Percentiles rank a stretch among this genome's conserved stretches.
Evolutionary conservation across 169 alveolate species (phyloP).

Genomic region (Toxoplasma gondii): DNA sequence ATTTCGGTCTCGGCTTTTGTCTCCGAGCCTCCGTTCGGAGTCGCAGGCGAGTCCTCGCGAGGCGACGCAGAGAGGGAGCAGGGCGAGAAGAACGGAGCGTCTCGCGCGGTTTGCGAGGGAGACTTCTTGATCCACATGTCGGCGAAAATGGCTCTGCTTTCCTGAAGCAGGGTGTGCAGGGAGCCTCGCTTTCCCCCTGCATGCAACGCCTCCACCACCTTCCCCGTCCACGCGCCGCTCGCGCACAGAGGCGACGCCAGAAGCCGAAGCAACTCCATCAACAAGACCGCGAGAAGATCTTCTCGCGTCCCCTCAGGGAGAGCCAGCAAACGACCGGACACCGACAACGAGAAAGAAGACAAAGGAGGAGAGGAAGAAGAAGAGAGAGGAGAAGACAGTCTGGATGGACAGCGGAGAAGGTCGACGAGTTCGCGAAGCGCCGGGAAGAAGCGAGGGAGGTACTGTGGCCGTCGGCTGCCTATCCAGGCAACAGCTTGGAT

Average conservation of each 20-base stretch:
- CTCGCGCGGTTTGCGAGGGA: not conserved
- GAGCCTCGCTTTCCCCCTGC: not conserved
- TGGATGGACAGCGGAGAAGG: not conserved
- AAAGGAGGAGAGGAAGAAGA: not conserved
- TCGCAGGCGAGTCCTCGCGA: too few species aligned
- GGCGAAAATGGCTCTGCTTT: not conserved
- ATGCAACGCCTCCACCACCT: not conserved
- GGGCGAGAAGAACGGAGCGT: not conserved
- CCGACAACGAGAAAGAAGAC: not conserved
- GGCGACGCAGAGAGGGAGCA: not conserved
- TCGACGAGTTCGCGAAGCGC: not conserved
- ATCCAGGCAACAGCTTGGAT: constrained; percentile 13
- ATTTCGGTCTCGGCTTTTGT: not conserved
- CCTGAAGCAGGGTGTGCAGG: not conserved
- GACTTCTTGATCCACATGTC: constrained; percentile 20
- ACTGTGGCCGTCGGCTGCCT: constrained; percentile 7
- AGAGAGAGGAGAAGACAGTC: not conserved
- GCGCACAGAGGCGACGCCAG: constrained; percentile 35
- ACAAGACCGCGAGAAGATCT: not conserved
- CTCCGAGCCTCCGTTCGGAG: not conserved
- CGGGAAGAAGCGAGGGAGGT: not conserved
- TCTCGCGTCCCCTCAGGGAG: not conserved
- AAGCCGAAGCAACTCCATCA: not conserved
- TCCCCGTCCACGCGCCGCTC: not conserved
- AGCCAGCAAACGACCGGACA: not conserved